Evolutionary conservation across 1,139 yeast genomes (phyloP).

Genomic region (Sugiyamaella novakii): DNA sequence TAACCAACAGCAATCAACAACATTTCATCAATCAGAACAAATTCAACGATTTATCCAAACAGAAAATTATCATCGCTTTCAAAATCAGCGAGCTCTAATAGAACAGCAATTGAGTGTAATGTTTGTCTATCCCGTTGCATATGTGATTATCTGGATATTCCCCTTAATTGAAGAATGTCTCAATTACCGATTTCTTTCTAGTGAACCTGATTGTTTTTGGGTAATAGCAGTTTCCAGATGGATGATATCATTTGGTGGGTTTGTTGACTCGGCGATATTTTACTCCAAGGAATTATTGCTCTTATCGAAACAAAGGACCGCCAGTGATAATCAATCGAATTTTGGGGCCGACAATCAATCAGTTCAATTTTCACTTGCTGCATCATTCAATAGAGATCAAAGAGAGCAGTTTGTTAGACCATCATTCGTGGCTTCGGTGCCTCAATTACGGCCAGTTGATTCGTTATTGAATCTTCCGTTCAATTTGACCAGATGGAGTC

Average conservation of each 20-base stretch:
- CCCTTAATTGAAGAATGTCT: slow-evolving; percentile 55
- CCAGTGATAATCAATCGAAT: too few species aligned
- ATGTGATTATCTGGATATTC: slow-evolving; percentile 72
- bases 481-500: slow-evolving; percentile 13
- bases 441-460: slow-evolving; percentile 1
- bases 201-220: slow-evolving; percentile 48
- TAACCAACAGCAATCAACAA: not conserved
- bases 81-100: slow-evolving; percentile 59
- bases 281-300: slow-evolving; percentile 22
- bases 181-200: slow-evolving; percentile 25
- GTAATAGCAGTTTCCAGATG: slow-evolving; percentile 65
- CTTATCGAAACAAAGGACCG: not conserved
- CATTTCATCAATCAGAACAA: slow-evolving; percentile 3
- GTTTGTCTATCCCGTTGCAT: slow-evolving; percentile 77
- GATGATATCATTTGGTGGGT: slow-evolving; percentile 59
- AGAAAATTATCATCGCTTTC: slow-evolving; percentile 33
- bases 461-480: slow-evolving; percentile 12
- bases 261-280: slow-evolving; percentile 27
- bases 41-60: slow-evolving; percentile 23
- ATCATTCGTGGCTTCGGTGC: not conserved
- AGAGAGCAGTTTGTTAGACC: not conserved
- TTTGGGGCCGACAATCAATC: not conserved
- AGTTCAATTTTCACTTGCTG: not conserved
- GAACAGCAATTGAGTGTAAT: slow-evolving; percentile 73
- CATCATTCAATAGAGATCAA: not conserved